Percentiles rank a stretch among this genome's conserved stretches.
Evolutionary conservation across 768 basidiomycete genomes (phyloP).

Genomic region (Agaricus sinodeliciosus): DNA sequence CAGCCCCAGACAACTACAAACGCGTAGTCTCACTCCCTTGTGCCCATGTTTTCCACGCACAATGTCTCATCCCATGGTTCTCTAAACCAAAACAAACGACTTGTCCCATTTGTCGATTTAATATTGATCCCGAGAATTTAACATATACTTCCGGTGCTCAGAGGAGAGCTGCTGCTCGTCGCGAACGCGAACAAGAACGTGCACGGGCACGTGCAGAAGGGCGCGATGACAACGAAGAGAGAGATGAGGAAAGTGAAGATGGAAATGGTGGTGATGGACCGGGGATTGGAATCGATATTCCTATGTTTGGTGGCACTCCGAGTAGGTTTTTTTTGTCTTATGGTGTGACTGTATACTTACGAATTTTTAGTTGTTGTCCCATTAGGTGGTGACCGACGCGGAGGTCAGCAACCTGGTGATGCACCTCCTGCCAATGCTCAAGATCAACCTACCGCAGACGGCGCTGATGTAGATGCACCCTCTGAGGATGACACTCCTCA

Average conservation of each 20-base stretch:
- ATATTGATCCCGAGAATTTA: constrained; percentile 74
- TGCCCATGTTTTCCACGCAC: constrained; percentile 75
- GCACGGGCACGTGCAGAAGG: not conserved
- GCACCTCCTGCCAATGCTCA: not conserved
- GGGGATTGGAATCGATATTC: not conserved
- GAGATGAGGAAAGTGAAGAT: not conserved
- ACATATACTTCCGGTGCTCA: constrained; percentile 36
- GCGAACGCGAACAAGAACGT: constrained; percentile 3
- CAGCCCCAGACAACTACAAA: constrained; percentile 13
- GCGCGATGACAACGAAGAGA: constrained; percentile 1
- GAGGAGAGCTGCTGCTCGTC: constrained; percentile 14
- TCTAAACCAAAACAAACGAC: constrained; percentile 72
- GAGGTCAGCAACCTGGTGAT: not conserved
- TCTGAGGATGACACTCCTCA: not conserved
- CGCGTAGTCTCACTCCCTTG: constrained; percentile 70
- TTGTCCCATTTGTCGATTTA: constrained; percentile 79
- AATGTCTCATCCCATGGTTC: constrained; percentile 80
- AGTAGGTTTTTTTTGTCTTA: not conserved
- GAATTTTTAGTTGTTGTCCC: not conserved
- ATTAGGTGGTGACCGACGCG: not conserved
- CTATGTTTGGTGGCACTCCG: not conserved
- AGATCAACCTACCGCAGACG: not conserved
- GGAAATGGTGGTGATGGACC: not conserved
- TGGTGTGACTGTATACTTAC: not conserved
- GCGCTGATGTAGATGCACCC: not conserved